Conservation (phyloP, 805 yeast genomes). For the Ogataea methylovora region DNA sequence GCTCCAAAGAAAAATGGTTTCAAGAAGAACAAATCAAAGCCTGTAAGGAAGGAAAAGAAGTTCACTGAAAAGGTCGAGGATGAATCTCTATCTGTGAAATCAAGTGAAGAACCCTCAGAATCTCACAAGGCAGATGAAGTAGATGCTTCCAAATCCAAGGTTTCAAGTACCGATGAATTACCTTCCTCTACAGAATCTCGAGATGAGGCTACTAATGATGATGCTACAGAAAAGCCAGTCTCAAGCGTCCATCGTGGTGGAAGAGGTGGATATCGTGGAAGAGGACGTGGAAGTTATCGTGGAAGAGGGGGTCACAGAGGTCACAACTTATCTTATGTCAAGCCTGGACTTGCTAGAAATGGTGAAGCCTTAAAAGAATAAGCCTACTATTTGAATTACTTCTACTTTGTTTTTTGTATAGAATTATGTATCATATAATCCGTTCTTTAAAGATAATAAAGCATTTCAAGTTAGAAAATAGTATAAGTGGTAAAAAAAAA, state of each 20-base stretch:
- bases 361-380: no score
- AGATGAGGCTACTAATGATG: not conserved
- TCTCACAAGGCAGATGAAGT: not conserved
- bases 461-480: no score
- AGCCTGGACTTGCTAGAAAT: slow-evolving; percentile 17
- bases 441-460: no score
- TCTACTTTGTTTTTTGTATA: no score
- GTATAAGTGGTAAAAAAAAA: not conserved
- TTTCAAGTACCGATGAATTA: not conserved
- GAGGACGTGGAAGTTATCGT: slow-evolving; percentile 8
- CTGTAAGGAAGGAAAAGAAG: not conserved
- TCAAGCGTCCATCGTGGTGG: slow-evolving; percentile 1
- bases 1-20: slow-evolving; percentile 2
- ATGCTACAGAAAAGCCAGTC: not conserved
- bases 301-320: not conserved
- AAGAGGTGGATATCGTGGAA: slow-evolving; percentile 6
- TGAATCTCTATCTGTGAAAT: no score
- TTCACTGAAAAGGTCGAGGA: no score
- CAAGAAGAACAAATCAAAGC: not conserved
- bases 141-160: no score
- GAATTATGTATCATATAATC: no score
- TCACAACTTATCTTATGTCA: slow-evolving; percentile 8
- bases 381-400: no score
- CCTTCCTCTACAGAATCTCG: not conserved
- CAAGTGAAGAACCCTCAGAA: not conserved